A percentile compares a stretch with the other conserved stretches of the same genome.
Conservation (phyloP, 1,139 yeast species). For the Casaregolazyma lundiana region DNA sequence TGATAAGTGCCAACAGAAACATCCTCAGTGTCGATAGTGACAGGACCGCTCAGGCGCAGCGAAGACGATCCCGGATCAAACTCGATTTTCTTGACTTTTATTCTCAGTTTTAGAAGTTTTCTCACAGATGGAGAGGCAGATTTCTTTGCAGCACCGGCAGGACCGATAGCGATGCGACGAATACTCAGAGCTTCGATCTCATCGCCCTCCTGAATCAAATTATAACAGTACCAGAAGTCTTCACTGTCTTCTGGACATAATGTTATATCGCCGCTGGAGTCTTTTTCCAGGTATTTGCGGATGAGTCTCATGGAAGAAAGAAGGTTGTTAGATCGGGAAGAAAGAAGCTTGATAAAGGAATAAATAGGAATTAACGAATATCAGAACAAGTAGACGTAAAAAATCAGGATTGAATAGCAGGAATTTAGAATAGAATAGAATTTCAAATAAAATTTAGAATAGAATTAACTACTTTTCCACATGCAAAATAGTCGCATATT, state of each 20-base stretch:
- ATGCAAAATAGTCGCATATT: too few relatives aligned
- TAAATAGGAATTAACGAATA: too few relatives aligned
- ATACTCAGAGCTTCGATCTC: slow-evolving; percentile 63
- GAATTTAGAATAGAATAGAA: too few relatives aligned
- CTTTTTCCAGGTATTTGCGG: slow-evolving; percentile 50
- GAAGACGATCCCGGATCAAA: slow-evolving; percentile 74
- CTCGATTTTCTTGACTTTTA: slow-evolving; percentile 66
- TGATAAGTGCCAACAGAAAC: slow-evolving; percentile 85
- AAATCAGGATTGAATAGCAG: too few relatives aligned
- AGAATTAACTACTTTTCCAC: too few relatives aligned
- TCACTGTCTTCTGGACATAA: slow-evolving; percentile 83
- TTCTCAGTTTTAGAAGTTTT: slow-evolving; percentile 49
- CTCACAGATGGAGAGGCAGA: slow-evolving; percentile 41
- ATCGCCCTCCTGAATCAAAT: slow-evolving; percentile 72
- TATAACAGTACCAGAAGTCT: slow-evolving; percentile 86
- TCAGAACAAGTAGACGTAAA: too few relatives aligned
- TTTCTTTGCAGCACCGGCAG: slow-evolving; percentile 24
- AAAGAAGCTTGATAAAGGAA: too few relatives aligned
- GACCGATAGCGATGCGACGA: slow-evolving; percentile 53
- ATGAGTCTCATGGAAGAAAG: slow-evolving; percentile 48
- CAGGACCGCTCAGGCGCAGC: slow-evolving; percentile 76
- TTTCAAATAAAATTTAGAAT: too few relatives aligned
- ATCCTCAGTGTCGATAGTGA: slow-evolving; percentile 66
- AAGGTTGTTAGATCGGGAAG: too few relatives aligned
- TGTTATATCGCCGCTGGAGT: slow-evolving; percentile 60